Evolutionary conservation across 495 filamentous ascomycete genomes (phyloP), one percentile per base, ranked within the genome.

Genomic region (Immersiella caudata): DNA sequence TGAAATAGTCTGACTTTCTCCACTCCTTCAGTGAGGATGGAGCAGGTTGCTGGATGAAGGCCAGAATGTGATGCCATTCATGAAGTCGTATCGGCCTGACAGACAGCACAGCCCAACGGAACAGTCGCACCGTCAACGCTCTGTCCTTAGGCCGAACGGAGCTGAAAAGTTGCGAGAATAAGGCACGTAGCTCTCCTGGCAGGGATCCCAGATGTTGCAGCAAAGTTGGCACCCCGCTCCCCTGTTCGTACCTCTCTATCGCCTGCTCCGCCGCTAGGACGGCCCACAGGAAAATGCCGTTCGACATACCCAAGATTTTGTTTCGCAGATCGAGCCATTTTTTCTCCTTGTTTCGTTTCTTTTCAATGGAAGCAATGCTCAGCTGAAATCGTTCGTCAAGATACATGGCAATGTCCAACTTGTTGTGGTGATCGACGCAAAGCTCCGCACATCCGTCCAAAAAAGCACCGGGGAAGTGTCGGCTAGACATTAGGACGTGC

Each of bases 21-120:
- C 69, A 71, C 9, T 66, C 66, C 0, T 9, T 0, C 9, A 71
- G 33, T 18, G 69, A 70, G 1, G 1, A 12, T 9, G 58, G 59
- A 16, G n/a, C 25, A 2, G 51, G 63, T 18, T 56, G 24, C 24
- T 49, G 33, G 25, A 64, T 70, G 36, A 70, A 73, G 18, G 68
- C 68, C 56, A 73, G 4, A 25, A 68, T 67, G 57, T 73, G 71
- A 21, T 66, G 61, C 71, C 71, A 73, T 60, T 73, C 71, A 14
- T 55, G 18, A 25, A 73, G 64, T 11, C 68, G 68, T 6, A 73
- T 50, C 1, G 68, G 68, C 20, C 51, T 56, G 6, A 33, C 25
- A 5, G 66, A 20, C 0, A 71, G 57, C 14, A 63, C 35, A 3
- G 65, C 56, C 71, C 71, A 73, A 26, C 64, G 61, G 49, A 73